phyloP scores from a whole-genome alignment of 164 flowering plant genomes.

The Protea cynaroides region DNA sequence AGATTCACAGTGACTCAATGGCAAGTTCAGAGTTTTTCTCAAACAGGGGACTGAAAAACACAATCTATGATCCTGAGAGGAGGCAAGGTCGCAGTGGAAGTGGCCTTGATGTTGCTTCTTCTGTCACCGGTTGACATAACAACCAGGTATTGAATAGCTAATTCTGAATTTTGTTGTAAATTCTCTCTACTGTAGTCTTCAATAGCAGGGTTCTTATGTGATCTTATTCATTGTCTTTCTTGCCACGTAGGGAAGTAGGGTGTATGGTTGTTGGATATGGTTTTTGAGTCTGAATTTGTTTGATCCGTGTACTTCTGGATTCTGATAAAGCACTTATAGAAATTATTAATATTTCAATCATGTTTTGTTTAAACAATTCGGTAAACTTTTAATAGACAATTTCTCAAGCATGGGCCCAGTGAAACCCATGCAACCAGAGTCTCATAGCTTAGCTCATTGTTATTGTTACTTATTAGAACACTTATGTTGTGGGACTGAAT shows the following conservation, averaged over 20 bases:
- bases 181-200: neutral
- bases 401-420: neutral
- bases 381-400: neutral
- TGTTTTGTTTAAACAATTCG: neutral
- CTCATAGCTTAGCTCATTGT: neutral
- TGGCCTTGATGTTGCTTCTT: conserved; percentile 19
- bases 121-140: conserved; percentile 11
- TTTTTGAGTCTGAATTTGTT: neutral
- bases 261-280: neutral
- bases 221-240: neutral
- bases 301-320: neutral
- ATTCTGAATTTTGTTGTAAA: neutral
- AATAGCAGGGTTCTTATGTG: neutral
- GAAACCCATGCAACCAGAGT: neutral
- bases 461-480: neutral
- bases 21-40: conserved; percentile 24
- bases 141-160: conserved; percentile 23
- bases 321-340: neutral
- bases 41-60: conserved; percentile 18
- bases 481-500: neutral
- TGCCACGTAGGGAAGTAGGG: too few species aligned
- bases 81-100: conserved; percentile 13
- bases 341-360: neutral
- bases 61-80: conserved; percentile 15
- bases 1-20: conserved; percentile 32